Conservation (phyloP, 352 stramenopile species). For the Aphanomyces cochlioides region DNA sequence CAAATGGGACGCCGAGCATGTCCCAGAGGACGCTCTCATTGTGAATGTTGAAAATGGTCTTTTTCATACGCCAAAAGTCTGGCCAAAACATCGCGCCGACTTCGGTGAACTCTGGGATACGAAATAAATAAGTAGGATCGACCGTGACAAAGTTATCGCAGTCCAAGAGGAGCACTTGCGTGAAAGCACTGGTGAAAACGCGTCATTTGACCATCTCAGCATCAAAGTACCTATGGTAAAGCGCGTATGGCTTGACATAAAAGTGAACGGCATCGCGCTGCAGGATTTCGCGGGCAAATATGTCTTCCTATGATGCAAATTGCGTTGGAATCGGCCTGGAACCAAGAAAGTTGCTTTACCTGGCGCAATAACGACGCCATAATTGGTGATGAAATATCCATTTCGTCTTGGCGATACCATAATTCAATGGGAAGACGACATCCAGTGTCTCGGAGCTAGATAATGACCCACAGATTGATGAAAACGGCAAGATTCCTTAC, state of each 20-base stretch:
- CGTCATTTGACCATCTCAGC: not conserved
- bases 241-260: conserved; percentile 48
- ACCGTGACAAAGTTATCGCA: conserved; percentile 49
- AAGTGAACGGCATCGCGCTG: conserved; percentile 41
- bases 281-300: conserved; percentile 32
- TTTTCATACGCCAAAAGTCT: conserved; percentile 49
- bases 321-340: not conserved
- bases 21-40: conserved; percentile 48
- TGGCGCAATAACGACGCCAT: conserved; percentile 21
- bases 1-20: conserved; percentile 42
- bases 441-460: conserved; percentile 31
- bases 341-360: conserved; percentile 7
- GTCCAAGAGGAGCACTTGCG: conserved; percentile 49
- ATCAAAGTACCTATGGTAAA: conserved; percentile 36
- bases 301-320: not conserved
- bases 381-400: conserved; percentile 30
- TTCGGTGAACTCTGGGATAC: conserved; percentile 36
- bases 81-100: conserved; percentile 56
- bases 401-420: conserved; percentile 35
- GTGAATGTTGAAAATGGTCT: conserved; percentile 63
- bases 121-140: conserved; percentile 53
- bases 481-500: not conserved
- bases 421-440: conserved; percentile 37
- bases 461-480: not conserved
- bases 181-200: conserved; percentile 28